Conservation (phyloP, 139 green algal genomes). For the Coelastrella sp. region DNA sequence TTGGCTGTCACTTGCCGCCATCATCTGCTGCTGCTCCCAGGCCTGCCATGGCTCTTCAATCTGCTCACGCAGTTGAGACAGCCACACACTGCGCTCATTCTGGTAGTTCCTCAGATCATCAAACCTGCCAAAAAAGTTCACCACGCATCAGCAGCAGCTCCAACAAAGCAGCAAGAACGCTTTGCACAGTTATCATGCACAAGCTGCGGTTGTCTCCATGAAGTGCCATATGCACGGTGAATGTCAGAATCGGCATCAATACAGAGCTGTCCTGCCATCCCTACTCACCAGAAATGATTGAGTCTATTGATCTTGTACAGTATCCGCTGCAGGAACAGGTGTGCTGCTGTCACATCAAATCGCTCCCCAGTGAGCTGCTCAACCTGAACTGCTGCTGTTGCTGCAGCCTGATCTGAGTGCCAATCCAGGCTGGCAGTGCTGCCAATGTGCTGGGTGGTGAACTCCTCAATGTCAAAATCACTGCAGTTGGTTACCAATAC, state of each 20-base stretch:
- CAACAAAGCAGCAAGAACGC: background rate
- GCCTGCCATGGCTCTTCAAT: slow-evolving; percentile 66
- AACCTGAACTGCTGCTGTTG: background rate
- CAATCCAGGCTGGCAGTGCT: slow-evolving; percentile 6
- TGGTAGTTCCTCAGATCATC: slow-evolving; percentile 67
- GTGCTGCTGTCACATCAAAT: slow-evolving; percentile 32
- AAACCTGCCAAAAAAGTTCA: slow-evolving; percentile 56
- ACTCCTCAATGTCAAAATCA: background rate
- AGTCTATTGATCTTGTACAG: slow-evolving; percentile 74
- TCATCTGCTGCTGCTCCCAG: slow-evolving; percentile 62
- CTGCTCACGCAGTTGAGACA: slow-evolving; percentile 51
- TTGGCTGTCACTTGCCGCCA: slow-evolving; percentile 14
- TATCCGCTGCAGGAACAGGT: slow-evolving; percentile 55
- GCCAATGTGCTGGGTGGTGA: background rate
- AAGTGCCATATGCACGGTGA: too few relatives aligned
- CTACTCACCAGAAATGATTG: slow-evolving; percentile 68
- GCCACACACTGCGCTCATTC: slow-evolving; percentile 64
- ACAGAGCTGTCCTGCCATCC: background rate
- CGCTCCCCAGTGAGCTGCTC: background rate
- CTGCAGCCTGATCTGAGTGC: background rate
- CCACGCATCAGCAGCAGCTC: background rate
- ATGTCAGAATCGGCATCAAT: too few relatives aligned
- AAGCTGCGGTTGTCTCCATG: too few relatives aligned
- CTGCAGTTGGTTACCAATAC: background rate
- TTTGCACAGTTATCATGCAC: background rate